Evolutionary conservation across 768 basidiomycete species (phyloP).

Genomic region (Saitozyma sp.): DNA sequence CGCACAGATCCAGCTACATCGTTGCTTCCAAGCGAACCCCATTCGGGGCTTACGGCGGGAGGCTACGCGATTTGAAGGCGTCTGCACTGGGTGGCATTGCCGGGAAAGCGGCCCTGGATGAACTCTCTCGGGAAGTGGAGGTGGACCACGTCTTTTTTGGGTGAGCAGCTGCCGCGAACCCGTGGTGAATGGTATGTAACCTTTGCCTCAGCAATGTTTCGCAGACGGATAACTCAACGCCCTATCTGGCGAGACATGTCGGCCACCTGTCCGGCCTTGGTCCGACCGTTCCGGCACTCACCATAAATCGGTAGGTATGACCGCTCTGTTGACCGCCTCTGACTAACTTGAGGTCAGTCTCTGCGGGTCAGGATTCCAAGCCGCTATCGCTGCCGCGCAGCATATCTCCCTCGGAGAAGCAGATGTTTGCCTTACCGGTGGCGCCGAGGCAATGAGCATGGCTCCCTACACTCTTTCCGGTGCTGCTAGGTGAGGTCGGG

Average conservation of each 20-base stretch:
- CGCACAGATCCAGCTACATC: slow-evolving; percentile 20
- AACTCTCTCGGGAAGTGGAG: slow-evolving; percentile 49
- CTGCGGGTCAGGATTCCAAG: slow-evolving; percentile 55
- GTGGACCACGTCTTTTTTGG: slow-evolving; percentile 55
- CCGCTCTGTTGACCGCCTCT: neutral
- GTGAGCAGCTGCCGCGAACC: slow-evolving; percentile 29
- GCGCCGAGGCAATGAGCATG: slow-evolving; percentile 51
- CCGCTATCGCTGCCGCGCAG: slow-evolving; percentile 53
- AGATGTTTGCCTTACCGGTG: slow-evolving; percentile 53
- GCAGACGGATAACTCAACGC: slow-evolving; percentile 53
- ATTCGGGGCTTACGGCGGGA: slow-evolving; percentile 54
- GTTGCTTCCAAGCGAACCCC: slow-evolving; percentile 53
- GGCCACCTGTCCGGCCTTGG: slow-evolving; percentile 53
- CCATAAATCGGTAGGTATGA: slow-evolving; percentile 50
- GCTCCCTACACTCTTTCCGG: slow-evolving; percentile 51
- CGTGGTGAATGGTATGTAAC: neutral
- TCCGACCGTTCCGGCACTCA: slow-evolving; percentile 52
- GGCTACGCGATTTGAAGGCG: slow-evolving; percentile 50
- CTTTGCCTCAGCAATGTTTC: slow-evolving; percentile 45
- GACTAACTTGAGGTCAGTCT: slow-evolving; percentile 31
- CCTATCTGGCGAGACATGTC: slow-evolving; percentile 54
- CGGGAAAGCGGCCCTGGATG: slow-evolving; percentile 52
- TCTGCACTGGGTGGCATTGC: slow-evolving; percentile 53
- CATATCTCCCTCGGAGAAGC: slow-evolving; percentile 53
- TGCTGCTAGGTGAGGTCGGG: slow-evolving; percentile 36